These are phyloP conservation scores for Gastrolobium villosum DNA, from an alignment of 306 rosid genomes.

Conservation along the genomic window DNA sequence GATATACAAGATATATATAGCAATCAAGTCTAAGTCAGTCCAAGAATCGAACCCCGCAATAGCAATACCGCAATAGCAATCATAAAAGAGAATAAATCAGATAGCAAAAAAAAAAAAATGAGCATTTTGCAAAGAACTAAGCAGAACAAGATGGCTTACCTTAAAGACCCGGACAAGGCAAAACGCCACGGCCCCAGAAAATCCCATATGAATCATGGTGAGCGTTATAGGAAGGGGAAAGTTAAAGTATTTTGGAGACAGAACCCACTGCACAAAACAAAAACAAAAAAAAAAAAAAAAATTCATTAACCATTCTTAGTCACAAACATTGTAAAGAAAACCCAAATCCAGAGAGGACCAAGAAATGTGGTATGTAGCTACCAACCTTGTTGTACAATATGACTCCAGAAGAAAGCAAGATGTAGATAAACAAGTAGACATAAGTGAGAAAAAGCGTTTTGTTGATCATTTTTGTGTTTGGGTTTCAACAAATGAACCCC, in stretches of 20 bases:
- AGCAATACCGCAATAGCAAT: neutral
- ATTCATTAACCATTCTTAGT: neutral
- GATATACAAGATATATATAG: no score
- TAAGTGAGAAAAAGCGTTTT: constrained; percentile 76
- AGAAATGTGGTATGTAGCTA: neutral
- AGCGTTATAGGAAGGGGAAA: constrained; percentile 94
- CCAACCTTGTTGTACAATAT: constrained; percentile 83
- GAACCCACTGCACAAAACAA: constrained; percentile 80
- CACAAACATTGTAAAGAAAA: neutral
- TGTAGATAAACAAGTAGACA: constrained; percentile 73
- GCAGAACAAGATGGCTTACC: constrained; percentile 59
- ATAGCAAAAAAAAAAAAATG: neutral
- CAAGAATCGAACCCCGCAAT: constrained; percentile 8
- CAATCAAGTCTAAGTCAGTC: neutral
- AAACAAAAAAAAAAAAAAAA: neutral
- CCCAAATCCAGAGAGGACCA: neutral
- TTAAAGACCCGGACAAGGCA: constrained; percentile 89
- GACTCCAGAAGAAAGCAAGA: constrained; percentile 86
- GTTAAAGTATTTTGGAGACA: constrained; percentile 92
- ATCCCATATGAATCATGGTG: constrained; percentile 90
- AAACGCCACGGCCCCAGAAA: constrained; percentile 94
- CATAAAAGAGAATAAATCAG: neutral
- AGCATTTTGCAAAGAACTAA: constrained; percentile 9
- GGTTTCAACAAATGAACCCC: neutral
- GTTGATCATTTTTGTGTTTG: constrained; percentile 53